phyloP scores from a whole-genome alignment of 306 rosid genomes.

The Prinsepia uniflora region DNA sequence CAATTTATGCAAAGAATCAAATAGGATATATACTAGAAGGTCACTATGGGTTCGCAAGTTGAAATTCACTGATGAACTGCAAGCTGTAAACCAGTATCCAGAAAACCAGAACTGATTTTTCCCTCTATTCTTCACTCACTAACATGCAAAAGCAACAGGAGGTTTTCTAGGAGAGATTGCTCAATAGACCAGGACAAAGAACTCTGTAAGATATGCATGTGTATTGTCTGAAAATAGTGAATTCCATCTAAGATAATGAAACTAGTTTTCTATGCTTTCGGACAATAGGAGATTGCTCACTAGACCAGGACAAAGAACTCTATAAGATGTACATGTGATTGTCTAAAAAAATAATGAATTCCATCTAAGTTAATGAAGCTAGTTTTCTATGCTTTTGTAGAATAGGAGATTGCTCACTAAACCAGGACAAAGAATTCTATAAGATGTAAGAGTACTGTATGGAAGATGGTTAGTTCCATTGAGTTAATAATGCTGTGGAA shows the following conservation, averaged over 20 bases:
- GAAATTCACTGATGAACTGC: neutral
- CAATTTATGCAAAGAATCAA: constrained; percentile 2
- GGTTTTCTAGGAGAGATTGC: neutral
- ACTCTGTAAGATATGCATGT: too few relatives aligned
- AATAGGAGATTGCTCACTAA: neutral
- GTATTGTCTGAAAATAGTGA: too few relatives aligned
- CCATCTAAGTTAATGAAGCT: too few relatives aligned
- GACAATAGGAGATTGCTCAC: neutral
- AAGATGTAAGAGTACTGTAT: neutral
- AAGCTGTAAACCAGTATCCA: neutral
- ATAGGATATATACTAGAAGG: neutral
- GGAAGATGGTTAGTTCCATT: neutral
- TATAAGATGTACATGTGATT: too few relatives aligned
- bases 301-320: too few relatives aligned
- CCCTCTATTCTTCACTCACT: neutral
- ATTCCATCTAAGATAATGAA: too few relatives aligned
- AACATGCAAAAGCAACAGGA: neutral
- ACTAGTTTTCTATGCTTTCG: neutral
- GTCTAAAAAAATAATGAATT: too few relatives aligned
- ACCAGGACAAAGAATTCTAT: constrained; percentile 1
- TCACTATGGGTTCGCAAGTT: neutral
- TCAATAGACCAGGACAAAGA: too few relatives aligned
- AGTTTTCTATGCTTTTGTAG: neutral
- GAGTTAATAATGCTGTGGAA: neutral
- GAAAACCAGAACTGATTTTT: neutral